Evolutionary conservation across 345 rosid species (phyloP), one percentile per base, ranked within the genome.

Genomic region (Geranium rotundifolium): DNA sequence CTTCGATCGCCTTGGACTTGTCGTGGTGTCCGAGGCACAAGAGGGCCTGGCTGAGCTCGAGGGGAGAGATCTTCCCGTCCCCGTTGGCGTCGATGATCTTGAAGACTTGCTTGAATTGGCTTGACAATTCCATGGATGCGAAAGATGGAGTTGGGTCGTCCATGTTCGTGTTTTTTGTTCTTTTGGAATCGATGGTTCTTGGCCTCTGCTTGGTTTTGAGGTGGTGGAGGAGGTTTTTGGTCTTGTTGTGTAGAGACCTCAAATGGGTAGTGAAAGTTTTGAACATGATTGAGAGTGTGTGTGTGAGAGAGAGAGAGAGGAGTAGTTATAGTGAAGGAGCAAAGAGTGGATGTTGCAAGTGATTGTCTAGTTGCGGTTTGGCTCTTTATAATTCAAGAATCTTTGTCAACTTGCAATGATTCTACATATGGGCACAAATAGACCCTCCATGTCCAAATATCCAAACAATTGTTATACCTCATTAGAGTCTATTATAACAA

Each of bases 31-130:
- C 82, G 0, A 83, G 72, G 61, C 77, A 46, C 0, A 57, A 16
- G 12, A 83, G 79, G 16, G 78, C 66, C 58, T 75, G 66, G 4
- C 74, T 54, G 15, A 83, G 83, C 73, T 83, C 85, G 4, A 17
- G 6, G 1, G 80, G 34, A 0, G 85, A 75, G 58, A 83, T 73
- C 71, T 73, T 83, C 7, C 88, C 88, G 27, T 83, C 85, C 7
- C 83, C 73, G 59, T 77, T 71, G 7, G 80, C 60, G 66, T 80
- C 83, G 1, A 80, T 72, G 56, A 66, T 68, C 31, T 76, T 75
- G 79, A 83, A 80, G 7, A 78, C 81, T 61, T 73, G 81, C 55
- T 52, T 64, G 20, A 75, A 67, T 18, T 83, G 85, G 68, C 16
- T 41, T 56, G 76, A 63, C 23, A 70, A 60, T 29, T 67, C 84